Percentiles rank a stretch among this genome's conserved stretches.
phyloP scores from a whole-genome alignment of 352 stramenopile genomes.

The Achlya hypogyna region DNA sequence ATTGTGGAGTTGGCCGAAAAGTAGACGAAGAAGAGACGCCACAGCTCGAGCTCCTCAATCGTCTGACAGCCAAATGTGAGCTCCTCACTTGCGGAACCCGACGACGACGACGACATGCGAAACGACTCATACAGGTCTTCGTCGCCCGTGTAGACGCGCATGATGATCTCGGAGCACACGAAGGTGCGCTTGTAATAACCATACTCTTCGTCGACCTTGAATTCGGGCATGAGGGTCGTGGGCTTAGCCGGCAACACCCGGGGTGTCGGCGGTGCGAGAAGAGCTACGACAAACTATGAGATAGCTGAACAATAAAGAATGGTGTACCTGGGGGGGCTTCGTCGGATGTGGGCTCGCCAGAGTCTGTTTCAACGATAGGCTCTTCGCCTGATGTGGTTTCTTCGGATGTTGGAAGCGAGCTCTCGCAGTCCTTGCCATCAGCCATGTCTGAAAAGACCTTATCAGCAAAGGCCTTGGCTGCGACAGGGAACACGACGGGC shows the following conservation, averaged over 20 bases:
- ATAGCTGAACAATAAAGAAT: too few species aligned
- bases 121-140: conserved; percentile 85
- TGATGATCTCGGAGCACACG: conserved; percentile 84
- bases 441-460: not conserved
- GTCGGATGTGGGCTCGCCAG: not conserved
- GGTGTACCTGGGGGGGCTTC: not conserved
- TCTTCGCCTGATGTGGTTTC: conserved; percentile 9
- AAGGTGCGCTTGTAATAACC: conserved; percentile 86
- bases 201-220: conserved; percentile 77
- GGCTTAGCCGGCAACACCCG: not conserved
- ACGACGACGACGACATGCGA: conserved; percentile 56
- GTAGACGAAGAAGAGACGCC: conserved; percentile 73
- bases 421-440: not conserved
- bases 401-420: not conserved
- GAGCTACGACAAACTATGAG: too few species aligned
- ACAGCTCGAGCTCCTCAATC: conserved; percentile 58
- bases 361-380: not conserved
- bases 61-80: conserved; percentile 78
- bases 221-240: not conserved
- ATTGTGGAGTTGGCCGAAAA: conserved; percentile 66
- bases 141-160: conserved; percentile 84
- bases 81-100: conserved; percentile 46
- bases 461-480: not conserved
- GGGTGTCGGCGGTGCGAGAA: conserved; percentile 8
- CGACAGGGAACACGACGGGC: conserved; percentile 39